Evolutionary conservation across 2,329 filamentous ascomycete species (phyloP).

Genomic region (Penicillium sp.): DNA sequence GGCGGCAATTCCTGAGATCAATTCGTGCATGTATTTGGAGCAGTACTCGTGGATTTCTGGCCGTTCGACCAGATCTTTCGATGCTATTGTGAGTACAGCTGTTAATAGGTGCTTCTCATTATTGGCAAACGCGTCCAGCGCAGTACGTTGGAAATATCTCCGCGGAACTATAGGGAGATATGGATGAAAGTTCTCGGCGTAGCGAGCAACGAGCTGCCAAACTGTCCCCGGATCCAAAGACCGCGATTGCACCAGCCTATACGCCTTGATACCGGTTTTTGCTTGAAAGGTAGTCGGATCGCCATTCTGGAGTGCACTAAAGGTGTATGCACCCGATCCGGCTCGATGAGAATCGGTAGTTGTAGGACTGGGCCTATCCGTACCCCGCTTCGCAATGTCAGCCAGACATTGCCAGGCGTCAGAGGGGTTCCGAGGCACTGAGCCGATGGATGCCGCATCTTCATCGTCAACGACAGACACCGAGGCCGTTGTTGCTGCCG

Average conservation of each 20-base stretch:
- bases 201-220: constrained; percentile 61
- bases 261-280: constrained; percentile 44
- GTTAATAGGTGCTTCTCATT: constrained; percentile 71
- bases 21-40: constrained; percentile 70
- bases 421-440: constrained; percentile 52
- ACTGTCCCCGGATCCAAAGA: constrained; percentile 56
- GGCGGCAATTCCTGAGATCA: constrained; percentile 70
- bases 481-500: constrained; percentile 25
- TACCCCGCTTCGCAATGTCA: constrained; percentile 48
- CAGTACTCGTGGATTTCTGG: constrained; percentile 68
- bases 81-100: constrained; percentile 71
- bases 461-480: constrained; percentile 40
- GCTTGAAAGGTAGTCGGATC: constrained; percentile 33
- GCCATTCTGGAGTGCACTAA: constrained; percentile 34
- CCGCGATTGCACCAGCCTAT: constrained; percentile 50
- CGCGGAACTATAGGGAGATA: constrained; percentile 72
- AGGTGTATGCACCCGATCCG: constrained; percentile 30
- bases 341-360: constrained; percentile 29
- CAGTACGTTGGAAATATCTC: constrained; percentile 60
- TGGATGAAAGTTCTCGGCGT: constrained; percentile 69
- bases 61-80: constrained; percentile 70
- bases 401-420: constrained; percentile 56
- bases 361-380: constrained; percentile 28
- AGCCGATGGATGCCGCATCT: constrained; percentile 47
- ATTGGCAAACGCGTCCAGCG: constrained; percentile 61